Conservation (phyloP, 2,329 filamentous ascomycete genomes). For the Botrytis cinerea region DNA sequence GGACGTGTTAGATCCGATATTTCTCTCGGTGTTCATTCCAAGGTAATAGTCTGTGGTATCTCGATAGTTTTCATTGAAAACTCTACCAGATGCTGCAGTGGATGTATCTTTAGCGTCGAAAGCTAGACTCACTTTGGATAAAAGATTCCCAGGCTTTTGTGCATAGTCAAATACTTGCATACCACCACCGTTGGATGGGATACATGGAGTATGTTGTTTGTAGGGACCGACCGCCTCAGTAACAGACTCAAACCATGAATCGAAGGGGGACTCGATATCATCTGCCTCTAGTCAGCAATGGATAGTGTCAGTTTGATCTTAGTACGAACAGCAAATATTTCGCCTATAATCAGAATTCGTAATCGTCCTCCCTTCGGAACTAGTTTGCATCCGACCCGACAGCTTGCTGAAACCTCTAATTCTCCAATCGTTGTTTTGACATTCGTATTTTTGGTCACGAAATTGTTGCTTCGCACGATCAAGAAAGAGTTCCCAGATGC, state of each 20-base stretch:
- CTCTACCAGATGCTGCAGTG: neutral
- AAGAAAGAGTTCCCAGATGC: neutral
- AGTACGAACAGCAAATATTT: neutral
- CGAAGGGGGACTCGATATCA: neutral
- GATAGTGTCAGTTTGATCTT: no score
- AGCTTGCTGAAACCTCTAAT: neutral
- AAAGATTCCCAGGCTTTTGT: neutral
- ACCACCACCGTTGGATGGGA: neutral
- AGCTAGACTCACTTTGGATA: no score
- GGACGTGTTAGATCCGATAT: no score
- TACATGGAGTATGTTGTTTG: no score
- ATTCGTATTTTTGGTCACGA: neutral
- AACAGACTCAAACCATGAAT: neutral
- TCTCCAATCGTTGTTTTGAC: neutral
- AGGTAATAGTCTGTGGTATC: neutral
- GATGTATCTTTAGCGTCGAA: neutral
- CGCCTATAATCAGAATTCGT: neutral
- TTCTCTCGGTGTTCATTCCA: neutral
- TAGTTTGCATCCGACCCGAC: neutral
- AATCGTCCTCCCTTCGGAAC: neutral
- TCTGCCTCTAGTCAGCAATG: neutral
- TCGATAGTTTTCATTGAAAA: neutral
- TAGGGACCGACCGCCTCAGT: neutral
- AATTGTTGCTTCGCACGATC: neutral
- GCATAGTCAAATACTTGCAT: neutral